These are phyloP conservation scores for Daldinia eschscholtzii DNA, from an alignment of 2,329 filamentous ascomycete species.

Conservation along the genomic window DNA sequence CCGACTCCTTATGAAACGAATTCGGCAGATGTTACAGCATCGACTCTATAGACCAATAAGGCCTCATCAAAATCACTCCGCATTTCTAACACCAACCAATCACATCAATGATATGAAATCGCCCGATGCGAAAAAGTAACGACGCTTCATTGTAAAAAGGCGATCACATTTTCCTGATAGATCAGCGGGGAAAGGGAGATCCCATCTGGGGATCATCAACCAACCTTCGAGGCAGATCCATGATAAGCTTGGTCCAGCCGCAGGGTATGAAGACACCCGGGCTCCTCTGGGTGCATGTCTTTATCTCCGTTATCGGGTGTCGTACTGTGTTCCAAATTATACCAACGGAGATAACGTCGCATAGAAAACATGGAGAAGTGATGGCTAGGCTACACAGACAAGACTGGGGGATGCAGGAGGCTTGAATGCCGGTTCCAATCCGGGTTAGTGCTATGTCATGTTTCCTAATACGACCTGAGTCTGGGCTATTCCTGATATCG, in stretches of 20 bases:
- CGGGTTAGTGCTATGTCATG: slow-evolving; percentile 21
- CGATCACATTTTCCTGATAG: slow-evolving; percentile 35
- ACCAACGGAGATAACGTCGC: slow-evolving; percentile 43
- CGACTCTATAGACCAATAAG: slow-evolving; percentile 32
- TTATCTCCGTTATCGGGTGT: slow-evolving; percentile 52
- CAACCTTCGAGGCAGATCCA: slow-evolving; percentile 26
- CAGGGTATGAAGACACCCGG: slow-evolving; percentile 27
- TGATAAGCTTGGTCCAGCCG: slow-evolving; percentile 42
- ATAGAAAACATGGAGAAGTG: slow-evolving; percentile 30
- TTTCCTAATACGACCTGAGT: slow-evolving; percentile 3
- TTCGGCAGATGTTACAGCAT: slow-evolving; percentile 33
- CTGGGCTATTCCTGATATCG: background rate
- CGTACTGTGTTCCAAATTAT: slow-evolving; percentile 26
- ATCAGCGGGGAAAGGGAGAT: slow-evolving; percentile 37
- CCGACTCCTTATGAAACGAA: slow-evolving; percentile 16
- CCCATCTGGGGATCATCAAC: slow-evolving; percentile 42
- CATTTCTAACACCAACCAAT: slow-evolving; percentile 38
- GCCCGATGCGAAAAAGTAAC: slow-evolving; percentile 22
- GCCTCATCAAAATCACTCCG: slow-evolving; percentile 35
- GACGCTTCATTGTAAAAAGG: slow-evolving; percentile 18
- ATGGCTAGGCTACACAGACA: slow-evolving; percentile 19
- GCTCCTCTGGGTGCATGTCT: slow-evolving; percentile 32
- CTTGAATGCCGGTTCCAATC: slow-evolving; percentile 24
- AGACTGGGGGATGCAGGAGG: slow-evolving; percentile 28
- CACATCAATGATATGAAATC: slow-evolving; percentile 4